Evolutionary conservation across 2,329 filamentous ascomycete genomes (phyloP).

Genomic region (Thermoascus crustaceus): DNA sequence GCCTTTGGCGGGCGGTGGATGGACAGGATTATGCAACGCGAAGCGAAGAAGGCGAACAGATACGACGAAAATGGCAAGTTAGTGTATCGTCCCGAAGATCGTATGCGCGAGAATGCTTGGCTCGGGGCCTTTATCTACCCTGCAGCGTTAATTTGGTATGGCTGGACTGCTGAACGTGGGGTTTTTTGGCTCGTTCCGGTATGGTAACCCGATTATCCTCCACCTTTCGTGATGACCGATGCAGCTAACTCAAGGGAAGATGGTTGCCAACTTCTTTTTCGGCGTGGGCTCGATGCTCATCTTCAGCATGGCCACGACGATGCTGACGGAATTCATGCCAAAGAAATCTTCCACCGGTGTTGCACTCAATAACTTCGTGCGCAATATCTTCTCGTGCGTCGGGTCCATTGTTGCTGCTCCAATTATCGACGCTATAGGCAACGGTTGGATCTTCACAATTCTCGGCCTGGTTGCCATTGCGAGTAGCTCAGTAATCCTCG

Average conservation of each 20-base stretch:
- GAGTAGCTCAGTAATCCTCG: constrained; percentile 52
- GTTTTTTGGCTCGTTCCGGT: constrained; percentile 55
- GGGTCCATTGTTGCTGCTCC: constrained; percentile 63
- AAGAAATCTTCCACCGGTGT: constrained; percentile 62
- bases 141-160: constrained; percentile 62
- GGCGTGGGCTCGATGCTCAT: constrained; percentile 72
- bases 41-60: constrained; percentile 61
- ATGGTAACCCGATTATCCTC: constrained; percentile 14
- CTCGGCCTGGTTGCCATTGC: constrained; percentile 48
- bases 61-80: constrained; percentile 60
- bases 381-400: constrained; percentile 69
- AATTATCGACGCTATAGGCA: constrained; percentile 61
- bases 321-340: constrained; percentile 80
- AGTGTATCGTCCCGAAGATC: constrained; percentile 66
- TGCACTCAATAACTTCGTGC: constrained; percentile 71
- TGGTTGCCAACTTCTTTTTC: constrained; percentile 64
- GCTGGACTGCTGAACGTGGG: constrained; percentile 61
- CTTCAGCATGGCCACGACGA: constrained; percentile 65
- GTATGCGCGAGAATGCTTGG: constrained; percentile 77
- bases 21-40: constrained; percentile 70
- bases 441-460: constrained; percentile 68
- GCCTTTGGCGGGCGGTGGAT: constrained; percentile 68
- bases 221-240: not conserved
- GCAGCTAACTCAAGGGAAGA: constrained; percentile 18
- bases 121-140: constrained; percentile 64